Base-by-base conservation (phyloP, 2,329 filamentous ascomycete species). In the Cercospora nicotianae region DNA sequence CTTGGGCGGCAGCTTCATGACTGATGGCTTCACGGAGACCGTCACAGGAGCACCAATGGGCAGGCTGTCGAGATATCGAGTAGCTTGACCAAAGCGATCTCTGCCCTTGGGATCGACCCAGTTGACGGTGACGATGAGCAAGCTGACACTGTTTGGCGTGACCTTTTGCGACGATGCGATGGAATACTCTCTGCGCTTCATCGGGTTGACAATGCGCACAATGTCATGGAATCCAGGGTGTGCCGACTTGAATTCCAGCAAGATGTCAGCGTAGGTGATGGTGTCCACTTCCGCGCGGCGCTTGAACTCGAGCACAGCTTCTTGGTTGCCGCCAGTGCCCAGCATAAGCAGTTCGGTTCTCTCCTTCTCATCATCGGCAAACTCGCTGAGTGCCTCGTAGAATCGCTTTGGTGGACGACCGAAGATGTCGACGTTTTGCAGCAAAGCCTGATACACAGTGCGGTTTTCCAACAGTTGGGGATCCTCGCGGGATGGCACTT, bases 171-270 rank as follows among this genome's bases (percentile, higher is more conserved):
- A 95, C 3, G 95, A 98, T 20, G 95, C 95, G 74, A 99, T 98
- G n/a, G 93, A 97, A 86, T 99, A 99, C 82, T 99, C 95, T 76
- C 95, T 89, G 69, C 95, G 92, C 87, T 99, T 99, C 84, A 97
- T 89, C 12, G 95, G 94, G 72, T 86, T 87, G 72, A 99, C 91
- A 69, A 99, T 93, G 76, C 90, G 90, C 71, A 91, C 87, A 66
- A 99, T 90, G 74, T 98, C 93, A 77, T 93, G 88, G 88, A 98
- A 95, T 68, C 84, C 85, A 5, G 94, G 95, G 75, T 90, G 94
- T 1, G 95, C 95, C 60, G 94, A 97, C 68, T 86, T 86, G 85
- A 95, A 98, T 80, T 97, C 93, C 62, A 93, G 86, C 23, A 99
- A 85, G 39, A 99, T 85, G 76, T 99, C 95, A 48, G 93, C 93